phyloP scores from a whole-genome alignment of 495 filamentous ascomycete genomes.

The Arthonia radiata region DNA sequence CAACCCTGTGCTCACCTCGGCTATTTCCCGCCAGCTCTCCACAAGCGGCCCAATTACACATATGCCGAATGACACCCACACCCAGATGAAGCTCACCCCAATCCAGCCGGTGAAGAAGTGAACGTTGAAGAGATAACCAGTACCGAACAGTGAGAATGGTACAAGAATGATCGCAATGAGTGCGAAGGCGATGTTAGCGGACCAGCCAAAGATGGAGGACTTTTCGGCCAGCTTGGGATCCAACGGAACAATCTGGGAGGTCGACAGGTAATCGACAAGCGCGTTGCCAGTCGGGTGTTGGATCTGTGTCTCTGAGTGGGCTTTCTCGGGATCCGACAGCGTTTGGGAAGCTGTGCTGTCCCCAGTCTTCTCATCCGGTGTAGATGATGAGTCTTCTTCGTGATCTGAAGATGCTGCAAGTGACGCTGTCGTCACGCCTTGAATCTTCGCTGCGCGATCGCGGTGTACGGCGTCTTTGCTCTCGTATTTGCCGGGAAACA shows the following conservation, averaged over 20 bases:
- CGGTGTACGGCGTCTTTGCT: slow-evolving; percentile 8
- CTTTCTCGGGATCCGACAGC: slow-evolving; percentile 1
- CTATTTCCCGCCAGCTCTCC: no score
- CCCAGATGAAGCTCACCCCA: slow-evolving; percentile 21
- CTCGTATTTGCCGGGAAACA: slow-evolving; percentile 13
- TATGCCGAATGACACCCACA: slow-evolving; percentile 17
- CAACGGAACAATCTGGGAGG: slow-evolving; percentile 16
- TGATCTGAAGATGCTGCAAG: slow-evolving; percentile 1
- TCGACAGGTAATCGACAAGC: slow-evolving; percentile 17
- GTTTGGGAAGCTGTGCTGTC: no score
- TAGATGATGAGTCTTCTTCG: no score
- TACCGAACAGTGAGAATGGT: slow-evolving; percentile 18
- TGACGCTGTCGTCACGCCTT: slow-evolving; percentile 8
- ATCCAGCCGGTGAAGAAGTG: slow-evolving; percentile 20
- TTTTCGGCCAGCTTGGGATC: slow-evolving; percentile 14
- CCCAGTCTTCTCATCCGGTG: no score
- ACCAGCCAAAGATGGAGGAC: slow-evolving; percentile 9
- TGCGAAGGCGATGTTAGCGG: slow-evolving; percentile 13
- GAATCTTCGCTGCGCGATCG: slow-evolving; percentile 11
- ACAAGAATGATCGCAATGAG: slow-evolving; percentile 15
- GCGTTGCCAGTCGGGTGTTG: slow-evolving; percentile 14
- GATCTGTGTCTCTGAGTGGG: slow-evolving; percentile 2
- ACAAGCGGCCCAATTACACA: slow-evolving; percentile 20
- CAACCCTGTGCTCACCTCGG: no score
- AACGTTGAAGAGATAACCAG: slow-evolving; percentile 14